phyloP scores from a whole-genome alignment of 1,139 yeast genomes.

The Debaryomyces psychrophilus region DNA sequence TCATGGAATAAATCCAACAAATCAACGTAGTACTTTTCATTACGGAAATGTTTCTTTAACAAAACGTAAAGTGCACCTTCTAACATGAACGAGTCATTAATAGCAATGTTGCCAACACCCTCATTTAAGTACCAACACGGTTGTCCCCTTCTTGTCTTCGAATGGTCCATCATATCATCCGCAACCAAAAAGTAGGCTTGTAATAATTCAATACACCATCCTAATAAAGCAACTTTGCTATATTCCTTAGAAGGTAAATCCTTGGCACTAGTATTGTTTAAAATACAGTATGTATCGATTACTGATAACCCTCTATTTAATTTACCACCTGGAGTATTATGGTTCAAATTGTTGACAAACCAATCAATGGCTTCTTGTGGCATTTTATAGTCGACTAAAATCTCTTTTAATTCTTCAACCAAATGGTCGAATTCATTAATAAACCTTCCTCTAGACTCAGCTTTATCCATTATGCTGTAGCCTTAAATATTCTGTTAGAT shows the following conservation, averaged over 20 bases:
- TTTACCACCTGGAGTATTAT: slow-evolving; percentile 97
- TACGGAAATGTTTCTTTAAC: slow-evolving; percentile 84
- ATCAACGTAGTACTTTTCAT: slow-evolving; percentile 83
- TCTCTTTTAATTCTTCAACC: slow-evolving; percentile 72
- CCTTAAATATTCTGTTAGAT: not conserved
- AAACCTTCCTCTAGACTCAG: slow-evolving; percentile 60
- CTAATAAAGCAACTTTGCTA: slow-evolving; percentile 83
- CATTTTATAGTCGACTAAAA: slow-evolving; percentile 73
- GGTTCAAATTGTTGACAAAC: slow-evolving; percentile 73
- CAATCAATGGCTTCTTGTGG: slow-evolving; percentile 86
- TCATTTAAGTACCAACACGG: slow-evolving; percentile 94
- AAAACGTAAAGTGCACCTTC: slow-evolving; percentile 92
- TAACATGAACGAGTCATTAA: slow-evolving; percentile 95
- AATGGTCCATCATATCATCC: slow-evolving; percentile 98
- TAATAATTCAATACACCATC: slow-evolving; percentile 93
- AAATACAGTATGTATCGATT: slow-evolving; percentile 84
- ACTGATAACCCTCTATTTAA: slow-evolving; percentile 96
- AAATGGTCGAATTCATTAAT: slow-evolving; percentile 74
- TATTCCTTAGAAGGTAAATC: slow-evolving; percentile 71
- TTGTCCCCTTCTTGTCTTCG: slow-evolving; percentile 97
- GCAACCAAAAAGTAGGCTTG: slow-evolving; percentile 98
- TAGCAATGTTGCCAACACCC: slow-evolving; percentile 88
- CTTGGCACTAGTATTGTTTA: slow-evolving; percentile 63
- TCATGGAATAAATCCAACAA: slow-evolving; percentile 90
- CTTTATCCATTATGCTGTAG: slow-evolving; percentile 32